Base-by-base conservation (phyloP, 495 filamentous ascomycete species). In the Penicillium flavigenum region DNA sequence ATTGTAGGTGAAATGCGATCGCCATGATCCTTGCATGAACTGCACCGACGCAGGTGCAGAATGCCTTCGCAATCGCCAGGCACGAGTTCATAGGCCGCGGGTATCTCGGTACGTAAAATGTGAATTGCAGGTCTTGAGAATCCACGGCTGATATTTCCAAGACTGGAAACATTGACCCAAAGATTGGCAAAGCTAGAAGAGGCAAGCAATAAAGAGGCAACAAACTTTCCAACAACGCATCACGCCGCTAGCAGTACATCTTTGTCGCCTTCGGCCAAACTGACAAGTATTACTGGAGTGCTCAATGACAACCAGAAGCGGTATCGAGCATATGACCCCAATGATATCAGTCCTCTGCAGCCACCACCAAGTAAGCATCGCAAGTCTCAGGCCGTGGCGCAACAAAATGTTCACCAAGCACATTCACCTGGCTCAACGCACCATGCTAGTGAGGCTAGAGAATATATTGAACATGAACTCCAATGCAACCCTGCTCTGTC, bases 1-100 rank as follows among this genome's bases (percentile, higher is more conserved):
- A 17, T 19, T 36, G n/a, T 42, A 71, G 66, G 62, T 69, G 10
- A 71, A 69, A 63, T 71, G 68, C 29, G 68, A 71, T 55, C 64
- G 68, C 7, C 58, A 66, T 31, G 54, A 64, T 47, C 68, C 66
- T 46, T 71, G 68, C 27, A 51, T 60, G 42, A 67, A 69, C 27
- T 71, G 68, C 31, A 55, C 53, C 19, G 63, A 66, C 39, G 68
- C 66, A 41, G 56, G 50, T 1, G 56, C 57, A 10, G 56, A 64
- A 49, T 71, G 68, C 36, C 41, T 48, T 52, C 68, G 68, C 24
- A 57, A 54, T 24, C 66, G 66, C 19, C 62, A 66, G 9, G 54
- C 63, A 47, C 63, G 66, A 41, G 41, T 66, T 17, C 68, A 68
- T 51, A 60, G 66, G 16, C 63, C 63, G 0, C 58, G 63, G 51